Evolutionary conservation across 2,329 filamentous ascomycete species (phyloP).

Genomic region (Ceratocystis destructans): DNA sequence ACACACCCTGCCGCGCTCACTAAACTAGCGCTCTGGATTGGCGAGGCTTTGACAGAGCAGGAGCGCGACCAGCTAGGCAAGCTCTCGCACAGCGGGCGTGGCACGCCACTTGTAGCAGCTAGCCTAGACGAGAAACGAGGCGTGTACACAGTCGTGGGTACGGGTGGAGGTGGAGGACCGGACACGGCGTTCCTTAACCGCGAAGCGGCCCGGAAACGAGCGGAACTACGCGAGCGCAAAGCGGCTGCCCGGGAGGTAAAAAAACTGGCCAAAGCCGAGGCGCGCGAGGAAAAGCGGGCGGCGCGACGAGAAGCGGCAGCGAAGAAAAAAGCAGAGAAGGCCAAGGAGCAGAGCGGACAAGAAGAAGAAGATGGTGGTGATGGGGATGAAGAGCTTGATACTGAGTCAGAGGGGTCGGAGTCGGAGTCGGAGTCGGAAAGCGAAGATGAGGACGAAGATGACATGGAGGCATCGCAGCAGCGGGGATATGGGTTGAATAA

Average conservation of each 20-base stretch:
- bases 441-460: constrained; percentile 37
- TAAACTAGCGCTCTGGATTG: constrained; percentile 87
- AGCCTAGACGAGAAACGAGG: constrained; percentile 76
- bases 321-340: not conserved
- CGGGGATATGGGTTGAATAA: constrained; percentile 68
- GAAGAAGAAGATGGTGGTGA: constrained; percentile 20
- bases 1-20: constrained; percentile 84
- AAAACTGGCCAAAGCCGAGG: constrained; percentile 42
- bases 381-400: constrained; percentile 37
- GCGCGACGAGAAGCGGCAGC: constrained; percentile 33
- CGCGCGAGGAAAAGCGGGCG: constrained; percentile 47
- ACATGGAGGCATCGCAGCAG: constrained; percentile 39
- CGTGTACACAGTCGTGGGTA: constrained; percentile 85
- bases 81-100: constrained; percentile 52
- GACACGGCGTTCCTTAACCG: constrained; percentile 55
- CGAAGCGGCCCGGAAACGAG: constrained; percentile 49
- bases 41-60: constrained; percentile 79
- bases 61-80: constrained; percentile 64
- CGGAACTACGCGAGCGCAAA: constrained; percentile 49
- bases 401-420: constrained; percentile 27
- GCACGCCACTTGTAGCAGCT: constrained; percentile 78
- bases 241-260: constrained; percentile 47
- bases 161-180: constrained; percentile 71
- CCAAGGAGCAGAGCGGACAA: not conserved
- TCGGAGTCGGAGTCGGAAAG: constrained; percentile 27